These are phyloP conservation scores for Fusarium sp. DNA, from an alignment of 2,329 filamentous ascomycete species.

Conservation along the genomic window DNA sequence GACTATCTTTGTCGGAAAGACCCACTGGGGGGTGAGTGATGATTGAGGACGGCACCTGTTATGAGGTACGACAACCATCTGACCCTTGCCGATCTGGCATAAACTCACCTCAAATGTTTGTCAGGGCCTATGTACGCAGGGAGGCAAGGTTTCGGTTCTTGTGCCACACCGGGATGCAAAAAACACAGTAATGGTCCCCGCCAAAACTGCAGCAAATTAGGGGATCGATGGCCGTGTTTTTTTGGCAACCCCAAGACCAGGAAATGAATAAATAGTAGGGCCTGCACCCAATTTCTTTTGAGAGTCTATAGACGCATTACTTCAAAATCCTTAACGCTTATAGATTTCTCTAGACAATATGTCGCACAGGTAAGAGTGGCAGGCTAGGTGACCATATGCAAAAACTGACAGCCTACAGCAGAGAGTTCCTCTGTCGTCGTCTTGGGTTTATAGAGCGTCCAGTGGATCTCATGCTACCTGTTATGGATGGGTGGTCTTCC, in stretches of 20 bases:
- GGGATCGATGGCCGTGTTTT: too few relatives aligned
- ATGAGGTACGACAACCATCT: too few relatives aligned
- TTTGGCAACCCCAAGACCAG: too few relatives aligned
- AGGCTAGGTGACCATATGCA: neutral
- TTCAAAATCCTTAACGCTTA: neutral
- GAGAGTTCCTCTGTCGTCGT: too few relatives aligned
- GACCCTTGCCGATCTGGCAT: too few relatives aligned
- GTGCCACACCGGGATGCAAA: too few relatives aligned
- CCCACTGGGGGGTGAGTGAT: neutral
- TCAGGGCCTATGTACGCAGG: too few relatives aligned
- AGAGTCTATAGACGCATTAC: neutral
- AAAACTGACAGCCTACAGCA: neutral
- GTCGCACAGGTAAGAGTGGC: neutral
- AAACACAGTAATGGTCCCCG: too few relatives aligned
- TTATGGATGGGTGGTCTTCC: neutral
- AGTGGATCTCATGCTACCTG: accelerated
- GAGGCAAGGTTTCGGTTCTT: too few relatives aligned
- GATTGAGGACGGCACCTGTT: neutral
- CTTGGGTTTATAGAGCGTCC: neutral
- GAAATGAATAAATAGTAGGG: too few relatives aligned
- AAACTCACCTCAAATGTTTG: too few relatives aligned
- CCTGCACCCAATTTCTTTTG: neutral
- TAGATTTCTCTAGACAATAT: neutral
- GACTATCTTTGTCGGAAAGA: neutral
- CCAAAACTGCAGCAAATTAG: too few relatives aligned